Evolutionary conservation across 805 yeast genomes (phyloP).

Genomic region (Metschnikowia arizonensis): DNA sequence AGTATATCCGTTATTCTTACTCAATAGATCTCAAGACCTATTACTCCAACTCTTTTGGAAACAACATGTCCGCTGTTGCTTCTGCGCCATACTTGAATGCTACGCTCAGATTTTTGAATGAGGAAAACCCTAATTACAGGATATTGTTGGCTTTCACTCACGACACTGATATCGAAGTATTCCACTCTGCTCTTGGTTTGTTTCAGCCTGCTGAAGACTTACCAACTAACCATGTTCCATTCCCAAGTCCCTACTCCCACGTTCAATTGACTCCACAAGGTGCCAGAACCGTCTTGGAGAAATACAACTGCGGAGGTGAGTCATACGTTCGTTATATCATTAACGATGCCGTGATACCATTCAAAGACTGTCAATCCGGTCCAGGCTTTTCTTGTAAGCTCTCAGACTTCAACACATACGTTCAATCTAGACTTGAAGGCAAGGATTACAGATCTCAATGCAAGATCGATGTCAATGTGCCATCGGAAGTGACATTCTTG

Average conservation of each 20-base stretch:
- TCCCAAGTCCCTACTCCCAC: conserved; percentile 45
- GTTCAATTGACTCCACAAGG: conserved; percentile 39
- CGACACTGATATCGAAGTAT: conserved; percentile 63
- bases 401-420: conserved; percentile 29
- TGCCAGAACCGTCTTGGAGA: conserved; percentile 37
- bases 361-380: conserved; percentile 32
- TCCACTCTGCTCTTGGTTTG: conserved; percentile 62
- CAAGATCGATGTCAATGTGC: conserved; percentile 18
- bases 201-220: conserved; percentile 40
- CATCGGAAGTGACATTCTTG: conserved; percentile 33
- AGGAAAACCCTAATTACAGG: conserved; percentile 41
- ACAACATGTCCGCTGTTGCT: conserved; percentile 50
- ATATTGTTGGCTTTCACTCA: conserved; percentile 72
- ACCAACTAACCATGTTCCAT: conserved; percentile 44
- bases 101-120: conserved; percentile 46
- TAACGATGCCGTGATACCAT: conserved; percentile 40
- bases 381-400: conserved; percentile 44
- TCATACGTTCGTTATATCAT: conserved; percentile 37
- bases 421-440: conserved; percentile 26
- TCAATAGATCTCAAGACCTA: conserved; percentile 54
- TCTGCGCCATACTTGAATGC: conserved; percentile 56
- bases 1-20: conserved; percentile 61
- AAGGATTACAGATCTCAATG: conserved; percentile 28
- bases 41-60: conserved; percentile 63
- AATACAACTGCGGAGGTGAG: conserved; percentile 27